Evolutionary conservation across 441 rosid species (phyloP).

Genomic region (Aleurites moluccanus): DNA sequence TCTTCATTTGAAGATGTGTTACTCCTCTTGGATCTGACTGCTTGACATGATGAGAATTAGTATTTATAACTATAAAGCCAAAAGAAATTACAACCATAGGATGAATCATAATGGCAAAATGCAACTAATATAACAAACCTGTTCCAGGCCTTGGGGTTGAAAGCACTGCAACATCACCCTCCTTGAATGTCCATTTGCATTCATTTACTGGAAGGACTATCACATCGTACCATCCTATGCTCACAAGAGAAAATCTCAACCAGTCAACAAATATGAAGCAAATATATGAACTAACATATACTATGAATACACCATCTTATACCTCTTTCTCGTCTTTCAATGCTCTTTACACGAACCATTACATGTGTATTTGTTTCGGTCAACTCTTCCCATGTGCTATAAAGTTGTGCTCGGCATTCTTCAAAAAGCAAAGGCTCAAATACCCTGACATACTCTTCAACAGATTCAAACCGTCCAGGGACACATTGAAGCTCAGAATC

Average conservation of each 20-base stretch:
- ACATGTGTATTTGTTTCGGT: constrained; percentile 66
- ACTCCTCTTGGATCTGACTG: constrained; percentile 62
- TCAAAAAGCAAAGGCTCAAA: constrained; percentile 99
- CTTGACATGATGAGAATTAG: constrained; percentile 22
- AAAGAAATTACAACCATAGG: not conserved
- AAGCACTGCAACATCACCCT: constrained; percentile 97
- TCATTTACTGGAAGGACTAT: constrained; percentile 69
- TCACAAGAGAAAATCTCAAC: constrained; percentile 28
- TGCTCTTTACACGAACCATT: constrained; percentile 69
- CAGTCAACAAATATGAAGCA: constrained; percentile 18
- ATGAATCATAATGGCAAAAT: not conserved
- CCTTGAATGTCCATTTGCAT: constrained; percentile 93
- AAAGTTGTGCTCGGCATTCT: constrained; percentile 97
- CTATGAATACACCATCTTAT: constrained; percentile 14
- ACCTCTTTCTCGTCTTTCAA: constrained; percentile 95
- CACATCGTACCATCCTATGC: constrained; percentile 93
- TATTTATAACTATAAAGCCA: not conserved
- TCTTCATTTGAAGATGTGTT: constrained; percentile 40
- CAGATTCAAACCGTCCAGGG: constrained; percentile 89
- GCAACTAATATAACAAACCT: constrained; percentile 41
- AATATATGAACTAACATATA: not conserved
- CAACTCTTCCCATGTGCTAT: constrained; percentile 93
- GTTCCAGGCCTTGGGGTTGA: constrained; percentile 81
- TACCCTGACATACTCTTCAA: constrained; percentile 86
- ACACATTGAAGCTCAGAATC: constrained; percentile 88